A percentile compares a stretch with the other conserved stretches of the same genome.
Conservation (phyloP, 306 rosid genomes). For the Acacia melanoxylon region DNA sequence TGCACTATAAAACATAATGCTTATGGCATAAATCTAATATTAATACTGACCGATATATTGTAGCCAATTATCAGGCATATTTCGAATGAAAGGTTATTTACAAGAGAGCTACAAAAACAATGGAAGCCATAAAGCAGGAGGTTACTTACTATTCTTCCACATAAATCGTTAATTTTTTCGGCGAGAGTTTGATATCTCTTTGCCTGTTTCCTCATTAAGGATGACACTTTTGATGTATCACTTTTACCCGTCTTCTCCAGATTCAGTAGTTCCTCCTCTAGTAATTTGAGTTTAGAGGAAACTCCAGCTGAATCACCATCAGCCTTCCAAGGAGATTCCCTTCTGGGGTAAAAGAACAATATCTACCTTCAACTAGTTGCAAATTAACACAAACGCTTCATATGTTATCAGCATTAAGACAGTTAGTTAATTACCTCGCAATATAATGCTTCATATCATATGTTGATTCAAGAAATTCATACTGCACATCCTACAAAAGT, state of each 20-base stretch:
- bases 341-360: conserved; percentile 40
- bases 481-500: conserved; percentile 71
- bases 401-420: conserved; percentile 2
- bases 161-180: conserved; percentile 73
- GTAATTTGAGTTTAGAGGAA: conserved; percentile 71
- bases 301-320: conserved; percentile 74
- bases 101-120: conserved; percentile 7
- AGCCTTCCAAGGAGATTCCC: conserved; percentile 86
- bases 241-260: conserved; percentile 61
- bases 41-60: not conserved
- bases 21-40: conserved; percentile 3
- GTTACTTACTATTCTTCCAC: conserved; percentile 67
- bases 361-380: conserved; percentile 37
- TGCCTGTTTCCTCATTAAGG: conserved; percentile 73
- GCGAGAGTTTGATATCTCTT: conserved; percentile 72
- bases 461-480: conserved; percentile 65
- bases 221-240: conserved; percentile 58
- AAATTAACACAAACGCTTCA: not conserved
- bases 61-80: not conserved
- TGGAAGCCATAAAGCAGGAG: not conserved
- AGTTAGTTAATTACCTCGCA: conserved; percentile 55
- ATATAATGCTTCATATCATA: conserved; percentile 63
- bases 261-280: conserved; percentile 71
- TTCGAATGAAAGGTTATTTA: not conserved
- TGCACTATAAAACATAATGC: not conserved